Conservation (phyloP, 345 rosid species). For the Citrus mangshanensis region DNA sequence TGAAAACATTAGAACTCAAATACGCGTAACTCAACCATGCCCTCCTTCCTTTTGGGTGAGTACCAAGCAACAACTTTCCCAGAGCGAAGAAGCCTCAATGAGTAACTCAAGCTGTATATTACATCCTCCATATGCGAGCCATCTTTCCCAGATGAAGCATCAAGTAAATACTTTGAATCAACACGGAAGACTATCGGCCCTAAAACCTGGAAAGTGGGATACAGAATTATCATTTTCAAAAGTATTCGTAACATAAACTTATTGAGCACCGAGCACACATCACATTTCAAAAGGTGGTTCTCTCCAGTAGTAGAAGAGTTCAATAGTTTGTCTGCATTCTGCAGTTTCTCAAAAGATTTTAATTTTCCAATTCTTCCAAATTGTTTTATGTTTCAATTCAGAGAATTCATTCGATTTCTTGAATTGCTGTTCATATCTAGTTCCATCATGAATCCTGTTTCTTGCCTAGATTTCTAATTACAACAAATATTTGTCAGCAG, state of each 20-base stretch:
- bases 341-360: background rate
- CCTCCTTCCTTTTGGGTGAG: slow-evolving; percentile 82
- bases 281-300: background rate
- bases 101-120: slow-evolving; percentile 64
- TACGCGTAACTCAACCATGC: slow-evolving; percentile 78
- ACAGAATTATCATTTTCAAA: background rate
- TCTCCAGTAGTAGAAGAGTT: background rate
- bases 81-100: slow-evolving; percentile 59
- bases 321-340: background rate
- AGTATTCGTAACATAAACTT: background rate
- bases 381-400: background rate
- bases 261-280: background rate
- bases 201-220: slow-evolving; percentile 45
- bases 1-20: slow-evolving; percentile 49
- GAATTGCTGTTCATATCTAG: background rate
- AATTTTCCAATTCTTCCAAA: background rate
- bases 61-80: slow-evolving; percentile 91
- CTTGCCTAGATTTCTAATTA: background rate
- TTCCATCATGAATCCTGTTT: background rate
- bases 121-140: slow-evolving; percentile 57
- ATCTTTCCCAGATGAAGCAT: slow-evolving; percentile 31
- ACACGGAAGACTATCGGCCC: slow-evolving; percentile 68
- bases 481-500: background rate
- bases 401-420: background rate
- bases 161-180: slow-evolving; percentile 56